A percentile compares a stretch with the other conserved stretches of the same genome.
Evolutionary conservation across 208 protist genomes (phyloP).

Genomic region (Leishmania braziliensis): DNA sequence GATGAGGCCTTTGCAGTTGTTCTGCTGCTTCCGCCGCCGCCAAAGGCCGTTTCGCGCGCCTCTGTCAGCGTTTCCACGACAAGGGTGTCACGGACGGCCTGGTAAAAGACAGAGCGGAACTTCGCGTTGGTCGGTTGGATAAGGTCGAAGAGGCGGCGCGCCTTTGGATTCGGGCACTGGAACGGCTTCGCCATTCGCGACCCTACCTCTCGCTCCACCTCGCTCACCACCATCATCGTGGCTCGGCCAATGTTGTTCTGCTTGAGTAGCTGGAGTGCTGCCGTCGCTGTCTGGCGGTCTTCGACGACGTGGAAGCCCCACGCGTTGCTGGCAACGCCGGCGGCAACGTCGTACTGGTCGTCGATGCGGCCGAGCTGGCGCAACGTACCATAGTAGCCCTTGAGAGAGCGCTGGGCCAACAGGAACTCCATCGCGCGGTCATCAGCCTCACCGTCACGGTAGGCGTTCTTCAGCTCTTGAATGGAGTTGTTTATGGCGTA

Average conservation of each 20-base stretch:
- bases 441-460: conserved; percentile 82
- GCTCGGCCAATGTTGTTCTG: conserved; percentile 94
- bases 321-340: conserved; percentile 96
- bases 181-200: conserved; percentile 54
- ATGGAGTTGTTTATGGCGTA: conserved; percentile 80
- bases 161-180: conserved; percentile 56
- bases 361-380: conserved; percentile 98
- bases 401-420: conserved; percentile 78
- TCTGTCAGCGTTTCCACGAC: conserved; percentile 93
- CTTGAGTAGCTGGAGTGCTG: conserved; percentile 93
- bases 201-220: conserved; percentile 80
- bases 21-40: conserved; percentile 19
- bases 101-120: conserved; percentile 96
- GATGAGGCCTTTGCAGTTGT: not conserved
- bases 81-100: conserved; percentile 97
- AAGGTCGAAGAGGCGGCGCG: conserved; percentile 94
- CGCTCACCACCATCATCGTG: conserved; percentile 98
- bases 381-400: conserved; percentile 96
- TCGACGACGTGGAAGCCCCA: conserved; percentile 99
- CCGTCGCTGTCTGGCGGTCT: conserved; percentile 87
- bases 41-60: conserved; percentile 90
- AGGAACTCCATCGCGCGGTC: conserved; percentile 89
- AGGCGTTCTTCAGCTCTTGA: conserved; percentile 79
- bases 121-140: conserved; percentile 89
- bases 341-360: conserved; percentile 97